Base-by-base conservation (phyloP, 768 basidiomycete genomes). In the Psilocybe sp. region DNA sequence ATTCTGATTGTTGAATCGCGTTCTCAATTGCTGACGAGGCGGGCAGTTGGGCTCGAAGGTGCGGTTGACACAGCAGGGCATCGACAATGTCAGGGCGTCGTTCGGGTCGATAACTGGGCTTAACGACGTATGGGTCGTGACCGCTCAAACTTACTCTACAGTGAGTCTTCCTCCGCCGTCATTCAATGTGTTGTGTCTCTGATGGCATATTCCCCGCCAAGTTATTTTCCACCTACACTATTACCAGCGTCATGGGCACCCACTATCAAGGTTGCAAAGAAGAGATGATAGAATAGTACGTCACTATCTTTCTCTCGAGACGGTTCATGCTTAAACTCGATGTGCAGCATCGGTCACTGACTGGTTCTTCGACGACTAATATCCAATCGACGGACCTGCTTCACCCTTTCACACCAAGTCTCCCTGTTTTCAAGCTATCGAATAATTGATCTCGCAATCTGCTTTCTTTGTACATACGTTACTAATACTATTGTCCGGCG, bases 251-350 rank as follows among this genome's bases (percentile, higher is more conserved):
- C 23, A 50, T 43, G 31, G 61, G 61, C 13, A 58, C 41, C 0
- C 35, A 51, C 37, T 62, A 56, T 34, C 54, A 62, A 41, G 61
- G 61, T 2, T 50, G 58, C 4, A 56, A 54, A 31, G 61, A 62
- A 40, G 61, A 62, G 5, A 38, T 40, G 20, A 40, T 62, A 20
- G 37, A 53, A 50, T 35, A 53, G 55, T 51, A n/a, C 12, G 34
- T 31, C 15, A 32, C 33, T n/a, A n/a, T n/a, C 31, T 42, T 20
- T 16, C n/a, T 14, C 53, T n/a, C 37, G 41, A n/a, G n/a, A 37
- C 13, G 28, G 14, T 15, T 40, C 10, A 34, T 38, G 35, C 12
- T 36, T 16, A 13, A 1, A 15, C 14, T 31, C 34, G 32, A 0
- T 39, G 10, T 16, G 38, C 28, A 47, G 46, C 46, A 31, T 14